Base-by-base conservation (phyloP, 2,329 filamentous ascomycete species). In the Claviceps fusiformis region DNA sequence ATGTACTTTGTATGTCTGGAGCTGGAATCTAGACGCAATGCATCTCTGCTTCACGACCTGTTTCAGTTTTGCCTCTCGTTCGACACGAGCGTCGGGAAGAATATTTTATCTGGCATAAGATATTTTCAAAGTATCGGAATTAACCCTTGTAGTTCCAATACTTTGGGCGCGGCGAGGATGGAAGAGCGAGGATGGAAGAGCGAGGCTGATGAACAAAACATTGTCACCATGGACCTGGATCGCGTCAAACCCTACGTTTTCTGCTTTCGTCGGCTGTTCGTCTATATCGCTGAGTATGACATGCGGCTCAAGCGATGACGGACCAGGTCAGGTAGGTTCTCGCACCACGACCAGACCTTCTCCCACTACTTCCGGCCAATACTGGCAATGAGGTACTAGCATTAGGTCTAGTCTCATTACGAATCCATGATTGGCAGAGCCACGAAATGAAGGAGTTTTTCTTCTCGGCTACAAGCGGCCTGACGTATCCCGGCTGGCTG, bases 61-160 rank as follows among this genome's bases (percentile, higher is more conserved):
- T 41, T 41, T 24, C 24, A 24, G 24, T 24, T 24, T 24, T n/a
- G 15, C 17, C 15, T n/a, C 6, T 41, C 39, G 15, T 7, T 41
- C 65, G 70, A 70, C 66, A 60, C 63, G 64, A 70, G 65, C 65
- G 65, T 62, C 63, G 60, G 54, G 60, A 62, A 59, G 59, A 60
- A 44, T 44, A 53, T 17, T 39, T 52, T 70, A 73, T 73, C 72
- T 61, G 71, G 68, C 59, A 70, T 73, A 52, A 19, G 10, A 68
- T 65, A 52, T 60, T 55, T 17, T 24, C 24, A 24, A 24, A 24
- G 24, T 24, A 24, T 24, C 3, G 24, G 24, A 24, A 24, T 24
- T 24, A 24, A 24, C 24, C 24, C 24, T 24, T 24, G 24, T 13
- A 17, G 5, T 15, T 13, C 15, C 37, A 39, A 39, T 15, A 3